Percentiles rank a stretch among this genome's conserved stretches.
These are phyloP conservation scores for Sporothrix pseudoabietina DNA, from an alignment of 2,329 filamentous ascomycete genomes.

Conservation along the genomic window DNA sequence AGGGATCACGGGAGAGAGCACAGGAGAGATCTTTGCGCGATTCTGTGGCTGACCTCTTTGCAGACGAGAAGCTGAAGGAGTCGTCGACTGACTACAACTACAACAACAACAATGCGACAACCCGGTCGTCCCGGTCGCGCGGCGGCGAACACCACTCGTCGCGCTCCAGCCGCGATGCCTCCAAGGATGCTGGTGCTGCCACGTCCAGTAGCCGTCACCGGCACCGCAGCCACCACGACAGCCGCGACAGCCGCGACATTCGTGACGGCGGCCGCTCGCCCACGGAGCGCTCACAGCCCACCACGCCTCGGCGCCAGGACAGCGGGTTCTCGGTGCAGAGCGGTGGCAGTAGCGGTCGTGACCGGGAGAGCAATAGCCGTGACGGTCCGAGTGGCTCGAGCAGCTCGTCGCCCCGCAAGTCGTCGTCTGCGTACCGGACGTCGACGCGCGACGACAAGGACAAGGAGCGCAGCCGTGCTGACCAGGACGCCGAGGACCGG, in stretches of 20 bases:
- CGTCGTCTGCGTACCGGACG: conserved; percentile 25
- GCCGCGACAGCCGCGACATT: conserved; percentile 36
- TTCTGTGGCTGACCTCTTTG: conserved; percentile 59
- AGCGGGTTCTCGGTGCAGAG: conserved; percentile 45
- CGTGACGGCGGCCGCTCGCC: conserved; percentile 40
- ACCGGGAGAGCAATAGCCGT: background rate
- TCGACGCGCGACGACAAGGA: background rate
- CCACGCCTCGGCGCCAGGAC: conserved; percentile 49
- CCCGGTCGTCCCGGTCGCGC: conserved; percentile 43
- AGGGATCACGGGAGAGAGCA: conserved; percentile 15
- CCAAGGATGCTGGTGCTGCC: conserved; percentile 38
- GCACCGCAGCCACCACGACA: conserved; percentile 34
- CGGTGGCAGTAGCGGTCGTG: background rate
- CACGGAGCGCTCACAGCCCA: conserved; percentile 43
- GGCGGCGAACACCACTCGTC: conserved; percentile 48
- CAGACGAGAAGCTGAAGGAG: conserved; percentile 53
- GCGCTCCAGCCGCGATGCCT: conserved; percentile 41
- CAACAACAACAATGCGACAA: conserved; percentile 37
- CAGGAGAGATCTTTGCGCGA: conserved; percentile 42
- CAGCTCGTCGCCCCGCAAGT: conserved; percentile 33
- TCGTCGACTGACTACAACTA: conserved; percentile 33
- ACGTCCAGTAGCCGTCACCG: conserved; percentile 34
- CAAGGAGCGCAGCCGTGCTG: conserved; percentile 21
- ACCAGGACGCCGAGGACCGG: conserved; percentile 46
- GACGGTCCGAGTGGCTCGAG: conserved; percentile 30